Base-by-base conservation (phyloP, 495 filamentous ascomycete species). In the Aspergillus ellipticus region DNA sequence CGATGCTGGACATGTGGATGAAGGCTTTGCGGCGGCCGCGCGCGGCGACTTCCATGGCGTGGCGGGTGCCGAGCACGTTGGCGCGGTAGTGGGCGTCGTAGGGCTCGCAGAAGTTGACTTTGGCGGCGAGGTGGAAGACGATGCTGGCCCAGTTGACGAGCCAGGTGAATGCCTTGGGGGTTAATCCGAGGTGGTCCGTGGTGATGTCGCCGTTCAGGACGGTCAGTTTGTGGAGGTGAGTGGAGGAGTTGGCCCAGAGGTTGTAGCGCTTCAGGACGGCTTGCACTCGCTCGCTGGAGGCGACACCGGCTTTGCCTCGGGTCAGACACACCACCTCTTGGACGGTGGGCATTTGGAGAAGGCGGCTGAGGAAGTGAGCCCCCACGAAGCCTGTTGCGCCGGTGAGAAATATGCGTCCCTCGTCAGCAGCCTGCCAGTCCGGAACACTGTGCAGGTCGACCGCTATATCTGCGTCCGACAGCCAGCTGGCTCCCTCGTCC, bases 1-100 rank as follows among this genome's bases (percentile, higher is more conserved):
- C 56, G 22, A 67, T 59, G 3, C 47, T 55, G 9, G 66, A 68
- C 28, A 58, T 33, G 33, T 64, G 64, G 49, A 64, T 61, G 16
- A 68, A 46, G 5, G 49, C 13, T 50, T 66, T 68, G n/a, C 56
- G 56, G 6, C 63, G 60, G 8, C 58, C 54, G 0, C 10, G 9
- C 6, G 22, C 19, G 0, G 59, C 58, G 22, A 64, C 28, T 21
- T 47, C 26, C 10, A 66, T 10, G 0, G 61, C 21, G n/a, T 66
- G 56, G 3, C 19, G 21, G 2, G 59, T 64, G 7, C 66, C 66
- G 0, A 61, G 5, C 2, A 66, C 46, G 17, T 68, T 68, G 11
- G 54, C 7, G 8, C 21, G 45, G n/a, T 22, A 49, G 42, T 62
- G 63, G 16, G 42, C 46, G 4, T 33, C 28, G 53, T 68, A 68